Percentiles rank a stretch among this genome's conserved stretches.
These are phyloP conservation scores for Dactylellina haptotyla DNA, from an alignment of 2,329 filamentous ascomycete genomes.

Conservation along the genomic window DNA sequence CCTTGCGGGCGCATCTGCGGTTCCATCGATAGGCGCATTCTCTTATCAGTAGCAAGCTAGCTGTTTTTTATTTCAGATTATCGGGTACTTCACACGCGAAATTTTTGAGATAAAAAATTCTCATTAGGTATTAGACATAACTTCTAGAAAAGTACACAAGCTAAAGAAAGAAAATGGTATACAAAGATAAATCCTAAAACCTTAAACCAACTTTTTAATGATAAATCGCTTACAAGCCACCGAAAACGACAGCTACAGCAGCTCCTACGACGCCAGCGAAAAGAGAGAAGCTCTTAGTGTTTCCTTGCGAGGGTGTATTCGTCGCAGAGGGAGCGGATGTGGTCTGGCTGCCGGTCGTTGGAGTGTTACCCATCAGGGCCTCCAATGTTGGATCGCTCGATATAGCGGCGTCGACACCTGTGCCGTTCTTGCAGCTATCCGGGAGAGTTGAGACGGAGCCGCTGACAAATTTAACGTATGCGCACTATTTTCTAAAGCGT, in stretches of 20 bases:
- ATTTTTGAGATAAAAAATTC: background rate
- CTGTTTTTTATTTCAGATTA: background rate
- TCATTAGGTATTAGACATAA: slow-evolving; percentile 2
- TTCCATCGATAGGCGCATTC: too few species aligned
- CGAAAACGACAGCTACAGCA: slow-evolving; percentile 24
- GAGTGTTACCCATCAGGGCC: slow-evolving; percentile 22
- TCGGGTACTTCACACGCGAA: background rate
- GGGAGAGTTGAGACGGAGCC: slow-evolving; percentile 22
- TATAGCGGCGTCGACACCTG: slow-evolving; percentile 33
- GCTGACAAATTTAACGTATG: slow-evolving; percentile 39
- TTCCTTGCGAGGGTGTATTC: slow-evolving; percentile 23
- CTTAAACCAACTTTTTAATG: background rate
- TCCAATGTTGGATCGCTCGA: slow-evolving; percentile 15
- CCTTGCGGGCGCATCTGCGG: background rate
- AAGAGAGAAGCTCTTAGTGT: slow-evolving; percentile 23
- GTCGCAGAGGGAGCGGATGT: slow-evolving; percentile 24
- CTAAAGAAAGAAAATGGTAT: background rate
- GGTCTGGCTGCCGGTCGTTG: slow-evolving; percentile 9
- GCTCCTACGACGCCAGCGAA: slow-evolving; percentile 20
- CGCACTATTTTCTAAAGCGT: slow-evolving; percentile 31
- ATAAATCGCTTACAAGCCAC: slow-evolving; percentile 25
- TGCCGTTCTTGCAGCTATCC: slow-evolving; percentile 40
- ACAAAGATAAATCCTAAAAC: background rate
- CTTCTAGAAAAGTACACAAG: background rate
- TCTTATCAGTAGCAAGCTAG: background rate